phyloP scores from a whole-genome alignment of 2,329 filamentous ascomycete genomes.

The Penicillium vulpinum region DNA sequence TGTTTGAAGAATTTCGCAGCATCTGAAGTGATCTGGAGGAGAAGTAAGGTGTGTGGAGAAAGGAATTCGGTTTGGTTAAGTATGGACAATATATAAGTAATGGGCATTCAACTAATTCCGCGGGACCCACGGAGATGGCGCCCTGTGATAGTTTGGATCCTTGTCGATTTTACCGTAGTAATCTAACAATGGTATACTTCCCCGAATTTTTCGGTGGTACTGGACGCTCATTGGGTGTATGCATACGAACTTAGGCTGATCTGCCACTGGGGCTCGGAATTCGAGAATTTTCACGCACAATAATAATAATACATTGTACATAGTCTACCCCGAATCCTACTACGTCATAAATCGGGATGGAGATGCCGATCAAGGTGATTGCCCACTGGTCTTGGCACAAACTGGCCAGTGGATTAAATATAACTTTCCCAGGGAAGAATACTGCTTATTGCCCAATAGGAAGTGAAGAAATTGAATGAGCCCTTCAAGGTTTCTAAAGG shows the following conservation, averaged over 20 bases:
- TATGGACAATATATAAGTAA: background rate
- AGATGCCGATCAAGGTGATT: conserved; percentile 5
- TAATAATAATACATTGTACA: too few relatives aligned
- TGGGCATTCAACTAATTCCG: conserved; percentile 10
- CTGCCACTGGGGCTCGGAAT: background rate
- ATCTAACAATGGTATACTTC: background rate
- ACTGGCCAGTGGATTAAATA: background rate
- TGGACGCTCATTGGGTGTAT: background rate
- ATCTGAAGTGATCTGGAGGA: background rate
- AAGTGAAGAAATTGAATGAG: background rate
- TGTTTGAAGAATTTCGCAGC: background rate
- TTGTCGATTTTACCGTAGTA: too few relatives aligned
- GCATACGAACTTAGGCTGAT: background rate
- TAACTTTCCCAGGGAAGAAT: background rate
- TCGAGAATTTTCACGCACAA: background rate
- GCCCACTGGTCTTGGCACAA: background rate
- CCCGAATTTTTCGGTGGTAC: background rate
- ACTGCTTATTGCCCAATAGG: background rate
- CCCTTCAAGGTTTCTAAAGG: too few relatives aligned
- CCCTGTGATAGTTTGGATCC: conserved; percentile 6
- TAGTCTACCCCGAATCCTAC: too few relatives aligned
- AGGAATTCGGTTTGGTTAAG: conserved; percentile 1
- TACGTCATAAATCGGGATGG: conserved; percentile 9
- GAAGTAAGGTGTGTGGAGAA: background rate
- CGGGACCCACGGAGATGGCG: conserved; percentile 11